A percentile compares a stretch with the other conserved stretches of the same genome.
Evolutionary conservation across 1,284 basidiomycete species (phyloP).

Genomic region (Puccinia novopanici): DNA sequence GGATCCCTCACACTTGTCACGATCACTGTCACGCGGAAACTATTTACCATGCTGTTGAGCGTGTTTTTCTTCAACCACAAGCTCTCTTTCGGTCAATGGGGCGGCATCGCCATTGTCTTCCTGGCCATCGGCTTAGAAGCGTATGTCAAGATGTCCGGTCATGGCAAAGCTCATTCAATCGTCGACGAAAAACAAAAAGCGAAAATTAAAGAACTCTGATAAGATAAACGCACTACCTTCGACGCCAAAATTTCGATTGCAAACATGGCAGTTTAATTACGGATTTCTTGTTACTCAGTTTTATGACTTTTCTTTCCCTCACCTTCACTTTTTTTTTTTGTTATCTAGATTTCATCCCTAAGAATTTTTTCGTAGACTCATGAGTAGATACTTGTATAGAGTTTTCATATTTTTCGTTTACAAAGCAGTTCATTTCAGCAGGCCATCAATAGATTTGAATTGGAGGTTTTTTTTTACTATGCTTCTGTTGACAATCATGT

Average conservation of each 20-base stretch:
- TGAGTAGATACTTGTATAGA: constrained; percentile 16
- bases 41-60: constrained; percentile 96
- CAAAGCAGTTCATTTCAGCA: no score
- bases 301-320: background rate
- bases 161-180: constrained; percentile 63
- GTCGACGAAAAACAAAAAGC: constrained; percentile 77
- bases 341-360: background rate
- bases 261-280: background rate
- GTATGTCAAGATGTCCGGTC: constrained; percentile 67
- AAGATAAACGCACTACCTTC: constrained; percentile 51
- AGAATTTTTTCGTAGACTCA: background rate
- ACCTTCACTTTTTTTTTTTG: background rate
- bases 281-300: background rate
- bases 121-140: constrained; percentile 91
- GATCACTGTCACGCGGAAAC: constrained; percentile 92
- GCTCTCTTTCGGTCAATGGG: constrained; percentile 83
- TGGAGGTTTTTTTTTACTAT: no score
- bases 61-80: constrained; percentile 89
- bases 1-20: constrained; percentile 89
- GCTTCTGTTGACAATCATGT: no score
- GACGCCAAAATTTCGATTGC: background rate
- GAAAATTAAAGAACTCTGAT: constrained; percentile 72
- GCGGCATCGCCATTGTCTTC: constrained; percentile 85
- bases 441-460: no score
- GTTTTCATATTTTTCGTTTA: background rate